Base-by-base conservation (phyloP, 192 early-diverging fungal genomes). In the Umbelopsis sp. region DNA sequence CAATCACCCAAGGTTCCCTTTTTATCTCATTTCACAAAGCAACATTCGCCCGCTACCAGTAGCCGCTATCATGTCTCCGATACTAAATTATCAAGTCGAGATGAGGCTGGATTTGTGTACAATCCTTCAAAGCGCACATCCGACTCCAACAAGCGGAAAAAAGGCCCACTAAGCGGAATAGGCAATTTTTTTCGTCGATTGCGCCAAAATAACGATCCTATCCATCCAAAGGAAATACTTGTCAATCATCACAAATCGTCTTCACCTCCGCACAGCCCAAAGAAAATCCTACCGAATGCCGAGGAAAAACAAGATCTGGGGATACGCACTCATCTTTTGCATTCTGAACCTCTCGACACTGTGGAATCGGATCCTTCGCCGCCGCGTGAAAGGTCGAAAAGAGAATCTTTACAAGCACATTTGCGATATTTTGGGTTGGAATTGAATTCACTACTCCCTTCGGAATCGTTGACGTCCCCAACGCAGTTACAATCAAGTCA, bases 131-230 rank as follows among this genome's bases (percentile, higher is more conserved):
- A 62, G 20, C 56, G 56, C 5, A n/a, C 56, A 29, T 26, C 56
- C 5, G 31, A 62, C 17, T 2, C 11, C 7, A 20, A n/a, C 10
- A 62, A 62, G 20, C 56, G 56, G 7, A 62, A 62, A 34, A 62
- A 62, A 36, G 56, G 56, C 16, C 56, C 56, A 62, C 56, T 62
- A 4, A 62, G 31, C 26, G 56, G 56, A 9, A 62, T 62, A 36
- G 31, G 56, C 4, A 36, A 32, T 31, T 62, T 62, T 14, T 62
- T 62, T 34, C 26, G 56, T 14, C 56, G 56, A 14, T 34, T 62
- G 29, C 56, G 56, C 31, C 56, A 62, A 62, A 62, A 12, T n/a
- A 34, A 26, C 1, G 56, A 62, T 34, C 26, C 56, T 20, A 10
- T 32, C 9, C 20, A 47, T 47, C 4, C 47, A 49, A 49, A 49